Base-by-base conservation (phyloP, 345 rosid genomes). In the Syzygium grande region DNA sequence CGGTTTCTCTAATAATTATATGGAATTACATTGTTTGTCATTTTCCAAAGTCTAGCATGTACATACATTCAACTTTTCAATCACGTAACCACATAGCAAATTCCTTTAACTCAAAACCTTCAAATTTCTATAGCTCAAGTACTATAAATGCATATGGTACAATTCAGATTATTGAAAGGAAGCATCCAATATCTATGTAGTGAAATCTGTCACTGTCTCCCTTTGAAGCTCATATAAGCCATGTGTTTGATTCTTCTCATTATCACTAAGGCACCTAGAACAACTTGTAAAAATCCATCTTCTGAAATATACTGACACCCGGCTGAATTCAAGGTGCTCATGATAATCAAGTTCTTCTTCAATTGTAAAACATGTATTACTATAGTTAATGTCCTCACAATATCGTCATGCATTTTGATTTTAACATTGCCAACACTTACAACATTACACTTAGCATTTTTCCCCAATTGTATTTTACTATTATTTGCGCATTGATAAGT, bases 401-500 rank as follows among this genome's bases (percentile, higher is more conserved):
- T 59, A 59, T 2, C 29, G 3, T 5, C 65, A 59, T 59, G 5
- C 29, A 59, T 11, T 59, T 9, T 59, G 65, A 59, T 59, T 59
- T 59, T 59, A 11, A 12, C 65, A 5, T 58, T n/a, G 25, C 7
- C 15, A 58, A 58, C 14, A 58, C 29, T 58, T 58, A 58, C 29
- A 58, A 58, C 15, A 58, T 27, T 14, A 59, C 30, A 11, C 15
- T 25, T 3, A 25, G 1, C 15, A 10, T 59, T 59, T 29, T 25
- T 23, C 27, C 30, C 65, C 10, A 59, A 25, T 11, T 59, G 65
- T 29, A 59, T 6, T 59, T 59, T 59, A 25, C 3, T n/a, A 11
- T 7, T 59, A 59, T 56, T 29, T 3, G 11, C 0, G 0, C 7
- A 25, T 2, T 5, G 0, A 59, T 59, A 59, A 59, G 15, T 59